A percentile compares a stretch with the other conserved stretches of the same genome.
Evolutionary conservation across 2,329 filamentous ascomycete genomes (phyloP).

Genomic region (Mycosphaerella arachidis): DNA sequence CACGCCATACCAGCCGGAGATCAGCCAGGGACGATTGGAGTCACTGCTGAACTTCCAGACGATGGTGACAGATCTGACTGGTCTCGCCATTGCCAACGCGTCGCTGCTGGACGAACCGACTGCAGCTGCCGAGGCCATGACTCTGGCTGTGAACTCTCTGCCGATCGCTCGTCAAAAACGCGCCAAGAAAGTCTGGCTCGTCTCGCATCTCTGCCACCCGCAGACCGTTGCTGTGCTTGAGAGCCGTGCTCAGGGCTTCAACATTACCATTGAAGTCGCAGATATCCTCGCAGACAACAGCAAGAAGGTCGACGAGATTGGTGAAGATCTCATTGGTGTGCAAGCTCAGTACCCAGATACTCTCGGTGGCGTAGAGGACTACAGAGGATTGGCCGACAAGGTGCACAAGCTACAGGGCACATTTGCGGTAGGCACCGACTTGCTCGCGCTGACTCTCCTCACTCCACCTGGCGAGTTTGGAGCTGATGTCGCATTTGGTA

Average conservation of each 20-base stretch:
- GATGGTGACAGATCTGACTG: constrained; percentile 81
- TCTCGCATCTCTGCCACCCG: constrained; percentile 76
- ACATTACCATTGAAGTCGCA: constrained; percentile 68
- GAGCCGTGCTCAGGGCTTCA: constrained; percentile 86
- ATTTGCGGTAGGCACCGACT: constrained; percentile 82
- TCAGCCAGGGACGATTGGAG: constrained; percentile 90
- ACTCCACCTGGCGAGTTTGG: constrained; percentile 91
- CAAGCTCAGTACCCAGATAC: constrained; percentile 95
- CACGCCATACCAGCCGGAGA: constrained; percentile 94
- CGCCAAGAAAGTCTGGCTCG: constrained; percentile 73
- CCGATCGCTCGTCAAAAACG: constrained; percentile 68
- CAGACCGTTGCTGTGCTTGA: constrained; percentile 80
- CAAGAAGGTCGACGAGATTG: constrained; percentile 65
- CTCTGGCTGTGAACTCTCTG: constrained; percentile 75
- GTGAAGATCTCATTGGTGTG: constrained; percentile 79
- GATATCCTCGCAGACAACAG: constrained; percentile 65
- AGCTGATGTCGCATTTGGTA: constrained; percentile 92
- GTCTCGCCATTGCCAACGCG: constrained; percentile 81
- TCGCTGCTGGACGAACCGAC: constrained; percentile 88
- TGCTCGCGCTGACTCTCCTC: constrained; percentile 79
- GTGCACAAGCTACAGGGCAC: constrained; percentile 75
- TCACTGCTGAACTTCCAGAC: constrained; percentile 95
- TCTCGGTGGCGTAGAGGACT: constrained; percentile 73
- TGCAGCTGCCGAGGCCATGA: constrained; percentile 93
- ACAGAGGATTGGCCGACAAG: constrained; percentile 65